Conservation (phyloP, 441 rosid genomes). For the Populus hybrid region DNA sequence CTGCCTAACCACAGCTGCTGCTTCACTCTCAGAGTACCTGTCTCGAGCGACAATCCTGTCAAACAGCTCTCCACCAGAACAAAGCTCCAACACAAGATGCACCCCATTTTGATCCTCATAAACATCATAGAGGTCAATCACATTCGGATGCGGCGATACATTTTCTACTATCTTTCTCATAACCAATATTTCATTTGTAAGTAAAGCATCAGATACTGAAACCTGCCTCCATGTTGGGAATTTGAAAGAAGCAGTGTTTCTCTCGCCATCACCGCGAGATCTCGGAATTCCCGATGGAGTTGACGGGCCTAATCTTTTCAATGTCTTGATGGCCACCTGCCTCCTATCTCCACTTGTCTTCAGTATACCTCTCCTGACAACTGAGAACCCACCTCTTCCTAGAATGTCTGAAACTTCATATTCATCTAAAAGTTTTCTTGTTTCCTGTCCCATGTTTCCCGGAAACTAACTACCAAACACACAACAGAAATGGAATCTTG, state of each 20-base stretch:
- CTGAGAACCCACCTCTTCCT: conserved; percentile 75
- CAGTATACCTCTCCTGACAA: conserved; percentile 52
- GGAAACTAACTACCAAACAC: not conserved
- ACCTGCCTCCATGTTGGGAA: conserved; percentile 49
- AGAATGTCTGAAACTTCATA: conserved; percentile 51
- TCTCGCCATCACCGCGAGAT: conserved; percentile 5
- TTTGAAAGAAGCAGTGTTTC: conserved; percentile 21
- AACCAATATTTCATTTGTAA: conserved; percentile 69
- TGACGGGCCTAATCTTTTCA: conserved; percentile 40
- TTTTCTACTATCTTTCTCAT: conserved; percentile 66
- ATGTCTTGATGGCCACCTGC: conserved; percentile 60
- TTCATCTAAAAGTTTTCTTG: conserved; percentile 47
- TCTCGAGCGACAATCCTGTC: conserved; percentile 55
- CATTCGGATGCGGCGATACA: conserved; percentile 66
- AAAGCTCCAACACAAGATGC: conserved; percentile 65
- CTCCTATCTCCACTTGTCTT: conserved; percentile 27
- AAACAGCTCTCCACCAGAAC: conserved; percentile 63
- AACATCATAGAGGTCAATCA: conserved; percentile 64
- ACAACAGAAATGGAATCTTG: conserved; percentile 4
- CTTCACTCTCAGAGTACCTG: conserved; percentile 46
- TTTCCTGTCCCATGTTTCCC: conserved; percentile 46
- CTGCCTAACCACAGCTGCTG: conserved; percentile 61
- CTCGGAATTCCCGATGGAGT: conserved; percentile 19
- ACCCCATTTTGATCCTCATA: conserved; percentile 63
- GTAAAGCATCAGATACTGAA: conserved; percentile 54